Evolutionary conservation across 139 green algal species (phyloP), one percentile per base, ranked within the genome.

Genomic region (Micractinium conductrix): DNA sequence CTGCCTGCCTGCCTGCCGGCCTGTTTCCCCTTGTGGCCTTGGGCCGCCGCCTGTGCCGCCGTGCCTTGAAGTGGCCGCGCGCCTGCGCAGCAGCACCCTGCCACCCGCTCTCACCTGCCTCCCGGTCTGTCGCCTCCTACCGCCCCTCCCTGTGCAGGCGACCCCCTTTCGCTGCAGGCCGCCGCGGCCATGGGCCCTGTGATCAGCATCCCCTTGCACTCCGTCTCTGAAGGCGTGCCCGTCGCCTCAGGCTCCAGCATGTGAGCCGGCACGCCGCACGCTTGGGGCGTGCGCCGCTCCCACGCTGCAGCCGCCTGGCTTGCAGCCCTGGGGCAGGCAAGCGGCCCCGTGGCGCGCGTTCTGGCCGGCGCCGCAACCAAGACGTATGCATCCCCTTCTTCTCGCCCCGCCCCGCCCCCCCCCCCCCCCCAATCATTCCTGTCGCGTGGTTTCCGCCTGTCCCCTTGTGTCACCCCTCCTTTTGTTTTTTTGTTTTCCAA

Each of bases 81-180:
- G n/a, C n/a, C n/a, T n/a, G n/a, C n/a, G n/a, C n/a, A n/a, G n/a
- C 6, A 68, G 60, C 60, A 33, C 60, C 60, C 10, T 10, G 48
- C 48, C 48, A 58, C 48, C 48, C 48, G 48, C 14, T 58, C 48
- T 62, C n/a, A 21, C 53, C 53, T 62, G 53, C 48, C 48, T 58
- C 19, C 6, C 53, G 53, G 19, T 62, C 8, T 62, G 53, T 21
- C 53, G 2, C 6, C 26, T 22, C 53, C 48, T 58, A 10, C 48
- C 48, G 10, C 48, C 48, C 16, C 48, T 58, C 48, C 48, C 53
- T 21, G 2, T 40, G 72, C 72, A 79, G 78, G 40, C 60, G 78
- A 83, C 78, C 60, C 78, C 28, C n/a, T 42, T 4, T 69, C 42
- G 16, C 78, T 83, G 40, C 78, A 83, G 40, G 78, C 78, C 28